These are phyloP conservation scores for Arctostaphylos glauca DNA, from an alignment of 148 eudicot species.

Conservation along the genomic window DNA sequence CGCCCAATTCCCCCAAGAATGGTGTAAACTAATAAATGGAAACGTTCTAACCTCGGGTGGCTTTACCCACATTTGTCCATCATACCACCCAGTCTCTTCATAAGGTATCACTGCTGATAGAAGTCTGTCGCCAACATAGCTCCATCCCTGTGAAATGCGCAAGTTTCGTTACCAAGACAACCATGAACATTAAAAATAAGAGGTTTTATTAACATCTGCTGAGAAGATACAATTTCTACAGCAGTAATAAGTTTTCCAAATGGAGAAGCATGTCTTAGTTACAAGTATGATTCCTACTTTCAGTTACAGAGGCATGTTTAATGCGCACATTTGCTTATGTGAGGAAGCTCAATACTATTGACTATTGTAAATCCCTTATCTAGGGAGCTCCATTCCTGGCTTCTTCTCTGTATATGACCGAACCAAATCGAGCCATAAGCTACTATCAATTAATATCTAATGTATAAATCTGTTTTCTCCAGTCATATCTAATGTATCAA, in stretches of 20 bases:
- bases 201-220: not conserved
- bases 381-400: not conserved
- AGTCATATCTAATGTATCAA: too few relatives aligned
- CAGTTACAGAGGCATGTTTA: not conserved
- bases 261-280: not conserved
- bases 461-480: too few relatives aligned
- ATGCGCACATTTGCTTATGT: not conserved
- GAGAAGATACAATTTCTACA: not conserved
- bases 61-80: conserved; percentile 98
- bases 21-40: not conserved
- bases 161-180: not conserved
- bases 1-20: not conserved
- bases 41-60: conserved; percentile 78
- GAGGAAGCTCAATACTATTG: not conserved
- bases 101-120: conserved; percentile 91
- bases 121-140: conserved; percentile 94
- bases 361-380: not conserved
- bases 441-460: too few relatives aligned
- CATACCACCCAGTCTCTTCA: conserved; percentile 97
- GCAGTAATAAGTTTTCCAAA: not conserved
- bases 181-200: not conserved
- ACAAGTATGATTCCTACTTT: not conserved
- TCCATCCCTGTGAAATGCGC: conserved; percentile 71
- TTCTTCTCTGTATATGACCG: not conserved
- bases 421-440: too few relatives aligned